Base-by-base conservation (phyloP, 257 asterid genomes). In the Paraleonurus japonicus region DNA sequence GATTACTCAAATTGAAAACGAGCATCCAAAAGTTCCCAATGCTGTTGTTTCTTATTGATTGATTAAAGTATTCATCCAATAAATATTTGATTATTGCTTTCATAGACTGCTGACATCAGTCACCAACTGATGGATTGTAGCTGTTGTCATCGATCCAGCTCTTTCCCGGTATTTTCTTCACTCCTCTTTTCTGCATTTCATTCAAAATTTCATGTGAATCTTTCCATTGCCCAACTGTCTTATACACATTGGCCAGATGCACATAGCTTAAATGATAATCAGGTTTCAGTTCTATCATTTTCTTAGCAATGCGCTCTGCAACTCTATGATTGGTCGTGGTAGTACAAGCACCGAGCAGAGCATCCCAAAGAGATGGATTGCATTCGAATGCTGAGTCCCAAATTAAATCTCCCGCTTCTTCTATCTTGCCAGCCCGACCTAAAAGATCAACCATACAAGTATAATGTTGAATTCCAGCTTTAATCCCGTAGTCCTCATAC, bases 381-480 rank as follows among this genome's bases (percentile, higher is more conserved):
- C 76, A 71, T 33, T 43, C 23, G 59, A 84, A 88, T 47, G 76
- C 86, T 9, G 93, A 72, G 24, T 66, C 75, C 62, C 57, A 39
- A 43, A 94, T 82, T 81, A 94, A 78, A 48, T 75, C 81, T 71
- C 88, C 98, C 27, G 96, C 96, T 72, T 89, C 97, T 84, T 87
- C 92, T 19, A 91, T 82, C 85, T 83, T 74, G 23, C 92, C 86
- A 0, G 85, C 90, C 62, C 99, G 85, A 7, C 99, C 90, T 64
- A 94, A 81, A 19, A 91, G 89, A 82, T 89, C 93, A 66, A 91
- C 88, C 96, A 91, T 86, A 81, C 99, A 94, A 71, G 89, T 91
- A 58, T 88, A 88, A 74, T 91, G 96, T 67, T 92, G 89, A 13
- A 84, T 74, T 60, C 83, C 84, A 63, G 92, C 74, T 78, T 82